These are phyloP conservation scores for Leishmania lainsoni DNA, from an alignment of 208 protist genomes.

Conservation along the genomic window DNA sequence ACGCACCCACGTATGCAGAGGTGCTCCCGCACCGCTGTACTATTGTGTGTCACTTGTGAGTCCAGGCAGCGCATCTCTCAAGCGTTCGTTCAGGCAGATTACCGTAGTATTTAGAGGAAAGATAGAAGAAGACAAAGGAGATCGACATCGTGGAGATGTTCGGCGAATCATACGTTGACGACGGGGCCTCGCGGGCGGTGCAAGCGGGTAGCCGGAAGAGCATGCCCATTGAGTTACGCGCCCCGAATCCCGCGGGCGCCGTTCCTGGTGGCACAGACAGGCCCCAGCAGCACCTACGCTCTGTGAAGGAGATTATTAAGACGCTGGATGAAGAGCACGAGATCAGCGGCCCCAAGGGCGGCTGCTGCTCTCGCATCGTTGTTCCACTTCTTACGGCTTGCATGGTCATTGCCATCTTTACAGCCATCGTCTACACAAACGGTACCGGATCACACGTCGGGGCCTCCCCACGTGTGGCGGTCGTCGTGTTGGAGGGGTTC, in stretches of 20 bases:
- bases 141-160: constrained; percentile 31
- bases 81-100: background rate
- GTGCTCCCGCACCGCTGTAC: background rate
- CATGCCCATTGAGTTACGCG: background rate
- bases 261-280: constrained; percentile 2
- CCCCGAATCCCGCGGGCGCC: background rate
- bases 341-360: constrained; percentile 42
- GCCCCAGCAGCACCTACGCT: constrained; percentile 28
- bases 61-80: background rate
- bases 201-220: background rate
- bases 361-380: constrained; percentile 75
- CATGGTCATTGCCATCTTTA: constrained; percentile 40
- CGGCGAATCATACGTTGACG: constrained; percentile 42
- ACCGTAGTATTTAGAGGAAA: background rate
- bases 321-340: constrained; percentile 55
- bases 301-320: constrained; percentile 66
- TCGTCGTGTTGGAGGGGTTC: constrained; percentile 77
- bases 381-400: constrained; percentile 49
- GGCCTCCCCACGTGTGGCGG: constrained; percentile 51
- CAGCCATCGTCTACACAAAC: constrained; percentile 43
- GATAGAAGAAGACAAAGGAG: background rate
- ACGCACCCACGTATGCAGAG: background rate
- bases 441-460: constrained; percentile 37
- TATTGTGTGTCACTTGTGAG: background rate
- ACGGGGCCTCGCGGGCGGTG: constrained; percentile 7